Percentiles rank a stretch among this genome's conserved stretches.
Evolutionary conservation across 2,329 filamentous ascomycete genomes (phyloP).

Genomic region (Sporothrix humicola): DNA sequence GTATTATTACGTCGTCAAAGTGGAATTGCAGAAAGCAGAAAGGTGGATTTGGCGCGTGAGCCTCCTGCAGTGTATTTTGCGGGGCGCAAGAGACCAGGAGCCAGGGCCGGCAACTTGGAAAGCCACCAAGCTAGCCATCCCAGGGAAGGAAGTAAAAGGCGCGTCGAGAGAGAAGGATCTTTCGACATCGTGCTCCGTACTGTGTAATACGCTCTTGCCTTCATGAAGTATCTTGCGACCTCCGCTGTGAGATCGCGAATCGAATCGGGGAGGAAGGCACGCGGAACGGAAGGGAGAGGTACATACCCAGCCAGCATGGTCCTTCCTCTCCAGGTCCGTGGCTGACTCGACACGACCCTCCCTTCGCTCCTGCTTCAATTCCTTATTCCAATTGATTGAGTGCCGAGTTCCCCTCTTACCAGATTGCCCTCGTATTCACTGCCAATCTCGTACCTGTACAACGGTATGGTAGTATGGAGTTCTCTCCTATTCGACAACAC

Average conservation of each 20-base stretch:
- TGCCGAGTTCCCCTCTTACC: not conserved
- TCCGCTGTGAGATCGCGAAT: not conserved
- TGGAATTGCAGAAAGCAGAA: not conserved
- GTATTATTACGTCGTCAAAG: not conserved
- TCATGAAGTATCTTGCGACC: not conserved
- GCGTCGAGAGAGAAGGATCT: conserved; percentile 11
- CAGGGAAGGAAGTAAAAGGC: conserved; percentile 20
- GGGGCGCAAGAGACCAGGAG: conserved; percentile 15
- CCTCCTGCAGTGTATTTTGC: conserved; percentile 23
- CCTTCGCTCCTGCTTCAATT: conserved; percentile 23
- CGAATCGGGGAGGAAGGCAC: conserved; percentile 22
- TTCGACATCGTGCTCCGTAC: conserved; percentile 2
- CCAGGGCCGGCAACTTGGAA: conserved; percentile 3
- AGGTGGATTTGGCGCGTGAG: conserved; percentile 5
- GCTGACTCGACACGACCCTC: conserved; percentile 15
- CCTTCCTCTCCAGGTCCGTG: not conserved
- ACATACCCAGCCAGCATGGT: not conserved
- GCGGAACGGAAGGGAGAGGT: conserved; percentile 7
- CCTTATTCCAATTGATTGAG: not conserved
- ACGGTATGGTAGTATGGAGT: not conserved
- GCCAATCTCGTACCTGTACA: conserved; percentile 8
- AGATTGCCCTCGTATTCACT: conserved; percentile 17
- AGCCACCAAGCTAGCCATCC: not conserved
- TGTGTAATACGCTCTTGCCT: not conserved
- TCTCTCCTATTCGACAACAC: conserved; percentile 4